A percentile compares a stretch with the other conserved stretches of the same genome.
Conservation (phyloP, 176 grass and related monocot genomes). For the Hordeum marinum region DNA sequence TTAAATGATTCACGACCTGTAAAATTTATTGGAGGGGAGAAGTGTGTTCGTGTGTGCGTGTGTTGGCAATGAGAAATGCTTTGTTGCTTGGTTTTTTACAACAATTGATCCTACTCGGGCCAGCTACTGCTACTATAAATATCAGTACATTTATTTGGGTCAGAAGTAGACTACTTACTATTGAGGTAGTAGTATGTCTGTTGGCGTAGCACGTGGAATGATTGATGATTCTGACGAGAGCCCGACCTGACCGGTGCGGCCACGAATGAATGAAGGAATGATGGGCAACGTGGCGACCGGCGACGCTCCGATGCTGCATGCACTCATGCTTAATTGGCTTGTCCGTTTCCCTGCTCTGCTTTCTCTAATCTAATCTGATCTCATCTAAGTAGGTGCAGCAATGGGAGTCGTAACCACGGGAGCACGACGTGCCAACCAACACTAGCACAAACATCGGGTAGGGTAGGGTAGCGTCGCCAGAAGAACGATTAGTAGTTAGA, state of each 20-base stretch:
- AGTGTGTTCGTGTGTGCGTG: not conserved
- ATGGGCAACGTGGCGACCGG: not conserved
- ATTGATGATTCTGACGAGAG: not conserved
- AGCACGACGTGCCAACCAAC: not conserved
- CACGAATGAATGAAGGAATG: not conserved
- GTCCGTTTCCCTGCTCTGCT: not conserved
- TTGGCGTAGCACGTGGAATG: not conserved
- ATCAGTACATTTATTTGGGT: not conserved
- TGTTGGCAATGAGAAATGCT: slow-evolving; percentile 12
- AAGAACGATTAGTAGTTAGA: no score
- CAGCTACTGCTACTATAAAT: not conserved
- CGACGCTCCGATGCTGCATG: not conserved
- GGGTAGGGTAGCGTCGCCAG: no score
- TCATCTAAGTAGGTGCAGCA: no score
- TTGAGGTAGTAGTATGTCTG: not conserved
- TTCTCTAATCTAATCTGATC: no score
- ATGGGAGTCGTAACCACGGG: no score
- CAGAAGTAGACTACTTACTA: no score
- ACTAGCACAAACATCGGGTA: not conserved
- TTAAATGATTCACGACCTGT: not conserved
- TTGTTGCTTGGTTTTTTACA: slow-evolving; percentile 6
- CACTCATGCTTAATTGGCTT: not conserved
- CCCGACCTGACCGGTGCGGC: not conserved
- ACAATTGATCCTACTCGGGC: not conserved
- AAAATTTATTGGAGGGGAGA: not conserved